Evolutionary conservation across 176 grass and related monocot species (phyloP).

Genomic region (Lolium multiflorum): DNA sequence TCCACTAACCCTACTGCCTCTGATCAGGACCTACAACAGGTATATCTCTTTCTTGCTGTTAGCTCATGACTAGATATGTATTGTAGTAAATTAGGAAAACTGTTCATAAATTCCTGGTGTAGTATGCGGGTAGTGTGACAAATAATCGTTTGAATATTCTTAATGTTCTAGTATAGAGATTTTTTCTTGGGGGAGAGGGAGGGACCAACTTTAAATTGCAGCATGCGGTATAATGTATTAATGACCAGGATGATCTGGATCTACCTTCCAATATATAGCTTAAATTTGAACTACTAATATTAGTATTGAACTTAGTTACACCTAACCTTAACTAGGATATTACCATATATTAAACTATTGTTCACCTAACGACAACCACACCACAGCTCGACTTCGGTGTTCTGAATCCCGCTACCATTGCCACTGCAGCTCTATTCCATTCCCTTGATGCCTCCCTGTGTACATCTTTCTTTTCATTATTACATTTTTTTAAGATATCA

Average conservation of each 20-base stretch:
- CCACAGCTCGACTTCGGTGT: slow-evolving; percentile 23
- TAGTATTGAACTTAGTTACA: slow-evolving; percentile 20
- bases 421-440: background rate
- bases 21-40: slow-evolving; percentile 97
- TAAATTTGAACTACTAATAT: background rate
- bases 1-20: slow-evolving; percentile 84
- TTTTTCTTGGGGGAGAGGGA: background rate
- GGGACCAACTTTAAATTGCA: background rate
- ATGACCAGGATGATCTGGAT: background rate
- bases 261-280: background rate
- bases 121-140: background rate
- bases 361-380: background rate
- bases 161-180: background rate
- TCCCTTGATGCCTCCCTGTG: background rate
- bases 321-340: slow-evolving; percentile 17
- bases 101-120: background rate
- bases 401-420: slow-evolving; percentile 11
- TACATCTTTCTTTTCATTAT: slow-evolving; percentile 19
- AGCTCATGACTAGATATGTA: slow-evolving; percentile 18
- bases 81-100: slow-evolving; percentile 2
- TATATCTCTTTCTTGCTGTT: slow-evolving; percentile 43
- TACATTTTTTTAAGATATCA: slow-evolving; percentile 29
- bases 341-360: slow-evolving; percentile 28
- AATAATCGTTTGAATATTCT: background rate
- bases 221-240: background rate